Evolutionary conservation across 1,284 basidiomycete species (phyloP).

Genomic region (Rhodotorula sp.): DNA sequence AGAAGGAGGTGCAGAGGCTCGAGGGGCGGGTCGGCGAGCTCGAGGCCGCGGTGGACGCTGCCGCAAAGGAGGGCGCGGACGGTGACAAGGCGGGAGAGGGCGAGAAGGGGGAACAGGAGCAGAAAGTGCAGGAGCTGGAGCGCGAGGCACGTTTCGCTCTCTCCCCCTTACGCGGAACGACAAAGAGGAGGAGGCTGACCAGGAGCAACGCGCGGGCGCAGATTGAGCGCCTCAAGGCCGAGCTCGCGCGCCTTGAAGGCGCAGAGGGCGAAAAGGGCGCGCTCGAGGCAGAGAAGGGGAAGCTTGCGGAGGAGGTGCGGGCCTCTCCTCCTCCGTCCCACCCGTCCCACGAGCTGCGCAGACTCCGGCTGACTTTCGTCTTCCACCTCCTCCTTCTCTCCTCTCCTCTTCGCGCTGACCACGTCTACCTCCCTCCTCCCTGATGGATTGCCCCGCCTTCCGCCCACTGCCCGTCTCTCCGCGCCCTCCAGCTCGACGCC

Average conservation of each 20-base stretch:
- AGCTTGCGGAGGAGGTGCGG: neutral
- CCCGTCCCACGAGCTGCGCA: too few species aligned
- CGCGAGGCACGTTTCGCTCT: neutral
- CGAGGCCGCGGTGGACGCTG: neutral
- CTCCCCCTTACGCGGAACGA: neutral
- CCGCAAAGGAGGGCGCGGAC: neutral
- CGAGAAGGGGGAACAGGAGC: neutral
- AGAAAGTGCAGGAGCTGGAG: neutral
- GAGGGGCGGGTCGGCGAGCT: neutral
- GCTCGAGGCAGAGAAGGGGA: neutral
- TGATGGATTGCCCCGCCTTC: neutral
- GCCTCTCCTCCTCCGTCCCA: neutral
- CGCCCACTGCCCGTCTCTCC: neutral
- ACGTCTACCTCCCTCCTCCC: too few species aligned
- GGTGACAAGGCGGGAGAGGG: neutral
- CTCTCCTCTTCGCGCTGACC: neutral
- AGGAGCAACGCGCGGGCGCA: neutral
- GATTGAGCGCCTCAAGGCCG: neutral
- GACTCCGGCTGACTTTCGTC: too few species aligned
- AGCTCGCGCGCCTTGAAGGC: neutral
- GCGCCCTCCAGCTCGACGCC: slow-evolving; percentile 4
- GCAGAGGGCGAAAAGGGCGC: neutral
- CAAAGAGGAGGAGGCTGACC: neutral
- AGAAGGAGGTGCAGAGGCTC: neutral
- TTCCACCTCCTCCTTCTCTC: neutral